Evolutionary conservation across 2,329 filamentous ascomycete genomes (phyloP).

Genomic region (Samsoniella hepiali): DNA sequence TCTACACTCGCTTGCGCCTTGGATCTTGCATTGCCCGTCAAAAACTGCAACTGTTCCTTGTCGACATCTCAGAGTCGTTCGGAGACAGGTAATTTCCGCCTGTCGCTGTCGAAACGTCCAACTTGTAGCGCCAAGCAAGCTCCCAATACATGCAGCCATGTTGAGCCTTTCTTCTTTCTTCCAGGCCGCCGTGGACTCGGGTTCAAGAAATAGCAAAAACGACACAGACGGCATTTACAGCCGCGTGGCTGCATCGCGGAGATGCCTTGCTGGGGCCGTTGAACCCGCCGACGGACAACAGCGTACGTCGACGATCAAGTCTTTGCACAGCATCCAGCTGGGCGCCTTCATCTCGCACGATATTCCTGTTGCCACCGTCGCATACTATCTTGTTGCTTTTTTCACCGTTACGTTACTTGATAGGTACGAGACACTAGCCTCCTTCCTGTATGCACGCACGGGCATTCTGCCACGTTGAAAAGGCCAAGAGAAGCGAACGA

Average conservation of each 20-base stretch:
- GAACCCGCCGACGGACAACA: too few species aligned
- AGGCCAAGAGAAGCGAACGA: background rate
- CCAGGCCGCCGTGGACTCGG: too few species aligned
- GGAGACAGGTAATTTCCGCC: background rate
- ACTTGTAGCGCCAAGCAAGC: conserved; percentile 25
- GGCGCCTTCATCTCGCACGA: background rate
- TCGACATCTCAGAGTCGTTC: background rate
- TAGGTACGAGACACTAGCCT: background rate
- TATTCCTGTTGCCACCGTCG: background rate
- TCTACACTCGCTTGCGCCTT: too few species aligned
- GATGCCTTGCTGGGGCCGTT: background rate
- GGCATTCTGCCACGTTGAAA: background rate
- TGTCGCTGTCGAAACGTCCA: background rate
- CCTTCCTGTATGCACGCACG: background rate
- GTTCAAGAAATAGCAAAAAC: background rate
- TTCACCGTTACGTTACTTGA: background rate
- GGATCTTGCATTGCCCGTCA: too few species aligned
- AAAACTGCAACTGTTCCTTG: background rate
- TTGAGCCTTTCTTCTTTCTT: background rate
- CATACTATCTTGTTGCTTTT: background rate
- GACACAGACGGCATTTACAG: background rate
- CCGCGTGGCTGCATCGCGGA: background rate
- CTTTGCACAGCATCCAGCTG: background rate
- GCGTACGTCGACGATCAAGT: background rate
- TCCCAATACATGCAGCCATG: background rate